Conservation (phyloP, 495 filamentous ascomycete genomes). For the Penicillium samsonianum region DNA sequence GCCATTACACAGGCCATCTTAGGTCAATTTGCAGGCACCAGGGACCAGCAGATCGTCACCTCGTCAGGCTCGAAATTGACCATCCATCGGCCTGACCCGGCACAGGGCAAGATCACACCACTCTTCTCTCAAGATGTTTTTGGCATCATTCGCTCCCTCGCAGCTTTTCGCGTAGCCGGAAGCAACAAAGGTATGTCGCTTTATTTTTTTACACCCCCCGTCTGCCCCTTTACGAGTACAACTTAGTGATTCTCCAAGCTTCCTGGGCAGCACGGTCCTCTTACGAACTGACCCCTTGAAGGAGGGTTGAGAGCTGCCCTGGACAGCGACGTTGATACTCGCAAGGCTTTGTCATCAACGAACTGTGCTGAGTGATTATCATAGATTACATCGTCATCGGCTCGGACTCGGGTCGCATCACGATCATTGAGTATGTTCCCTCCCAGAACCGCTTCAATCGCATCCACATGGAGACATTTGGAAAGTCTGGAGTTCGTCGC, state of each 20-base stretch:
- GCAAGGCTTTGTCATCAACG: conserved; percentile 29
- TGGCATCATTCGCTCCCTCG: conserved; percentile 86
- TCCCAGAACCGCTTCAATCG: conserved; percentile 84
- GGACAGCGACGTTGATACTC: conserved; percentile 44
- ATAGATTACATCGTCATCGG: conserved; percentile 95
- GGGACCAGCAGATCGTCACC: conserved; percentile 95
- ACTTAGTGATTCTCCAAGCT: conserved; percentile 93
- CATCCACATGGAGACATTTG: conserved; percentile 94
- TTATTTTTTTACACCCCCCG: conserved; percentile 21
- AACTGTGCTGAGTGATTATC: conserved; percentile 59
- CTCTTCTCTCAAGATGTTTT: conserved; percentile 91
- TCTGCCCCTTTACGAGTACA: conserved; percentile 60
- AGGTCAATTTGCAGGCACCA: conserved; percentile 90
- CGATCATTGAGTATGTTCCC: conserved; percentile 88
- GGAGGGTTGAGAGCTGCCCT: conserved; percentile 42
- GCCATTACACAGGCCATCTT: conserved; percentile 86
- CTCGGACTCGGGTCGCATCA: conserved; percentile 92
- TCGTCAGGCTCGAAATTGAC: conserved; percentile 88
- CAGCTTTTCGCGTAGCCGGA: conserved; percentile 86
- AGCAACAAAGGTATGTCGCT: conserved; percentile 89
- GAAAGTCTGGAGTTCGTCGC: conserved; percentile 92
- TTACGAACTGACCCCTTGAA: conserved; percentile 36
- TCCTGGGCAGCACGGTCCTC: conserved; percentile 53
- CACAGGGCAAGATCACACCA: conserved; percentile 79
- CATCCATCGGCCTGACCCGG: conserved; percentile 81